Evolutionary conservation across 2,329 filamentous ascomycete genomes (phyloP), one percentile per base, ranked within the genome.

Genomic region (Botryotinia calthae): DNA sequence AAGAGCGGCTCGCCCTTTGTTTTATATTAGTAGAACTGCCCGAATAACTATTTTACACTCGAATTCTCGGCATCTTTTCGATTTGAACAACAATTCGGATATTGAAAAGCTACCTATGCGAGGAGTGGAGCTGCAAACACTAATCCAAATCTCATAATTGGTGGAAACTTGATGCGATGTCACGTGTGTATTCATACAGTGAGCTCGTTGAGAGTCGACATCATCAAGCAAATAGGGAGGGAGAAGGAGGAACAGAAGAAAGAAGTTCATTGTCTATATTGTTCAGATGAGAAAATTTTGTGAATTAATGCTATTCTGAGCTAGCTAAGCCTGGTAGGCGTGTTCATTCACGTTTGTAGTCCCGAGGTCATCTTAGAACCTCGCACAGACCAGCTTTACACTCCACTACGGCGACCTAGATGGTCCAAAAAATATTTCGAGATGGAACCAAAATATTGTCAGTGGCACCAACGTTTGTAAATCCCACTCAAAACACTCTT

Each of bases 401-500:
- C 56, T 62, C 31, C 31, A 42, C 44, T 72, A 72, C 71, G 71
- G 56, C 31, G 58, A 70, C 71, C 71, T 34, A 70, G 48, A 48
- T 8, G 4, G 34, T 6, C 25, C 71, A 72, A 72, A 72, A 72
- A 72, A 72, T 72, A 72, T 72, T 72, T 72, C 65, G 71, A 72
- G 58, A 72, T 70, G 42, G 56, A 69, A 37, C 61, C 51, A 63
- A 71, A 66, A 71, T 61, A 72, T 72, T 72, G 64, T 22, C 37
- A 67, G 70, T 67, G 72, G 58, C 65, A 69, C 62, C 56, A 69
- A 56, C n/a, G 42, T 72, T 63, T 69, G 16, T 25, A 20, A 34
- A 62, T 31, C 42, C 59, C 65, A 69, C 44, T 51, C 40, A 68
- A 72, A 70, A 59, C 65, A 54, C 46, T 59, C 66, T 46, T 71